Evolutionary conservation across 1,139 yeast species (phyloP), one percentile per base, ranked within the genome.

Genomic region (Hansenula lynferdii): DNA sequence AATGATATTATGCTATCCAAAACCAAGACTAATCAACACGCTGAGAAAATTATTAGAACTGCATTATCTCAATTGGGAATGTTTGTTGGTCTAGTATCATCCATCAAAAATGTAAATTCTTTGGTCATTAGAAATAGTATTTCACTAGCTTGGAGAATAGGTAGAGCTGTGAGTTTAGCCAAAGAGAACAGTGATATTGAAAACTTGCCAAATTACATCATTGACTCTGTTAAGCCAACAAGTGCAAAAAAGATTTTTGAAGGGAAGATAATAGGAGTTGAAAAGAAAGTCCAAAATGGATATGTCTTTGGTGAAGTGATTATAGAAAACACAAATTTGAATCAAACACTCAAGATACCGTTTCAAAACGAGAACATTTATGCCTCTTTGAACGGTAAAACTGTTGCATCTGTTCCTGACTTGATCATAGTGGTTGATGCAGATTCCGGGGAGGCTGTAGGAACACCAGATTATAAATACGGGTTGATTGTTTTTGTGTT

Each of bases 101-200:
- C 58, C 21, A 55, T 58, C 23, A 67, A 69, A 14, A 57, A 63
- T 57, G 48, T 48, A 5, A 44, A 48, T 17, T 41, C 44, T 5
- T 51, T 58, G 12, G 42, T 61, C 34, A 55, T 63, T 24, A 64
- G 50, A 26, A 48, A 57, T 28, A 54, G 70, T 8, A 35, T 64
- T 11, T 68, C 72, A 2, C 47, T 53, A 19, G 64, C 71, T 8
- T 69, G 74, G 74, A 59, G 73, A 54, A 63, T 69, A 36, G 74
- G 74, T 5, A 54, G 66, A 38, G 69, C 69, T 1, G 64, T 68
- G 16, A 34, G 52, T 4, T 28, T 17, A 19, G 31, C 30, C 15
- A 32, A 36, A 19, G 29, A 31, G 21, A 36, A 28, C 12, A 31
- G 28, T n/a, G 27, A 29, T 23, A 69, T 70, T 1, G 64, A 67